phyloP scores from a whole-genome alignment of 805 yeast genomes.

The Scheffersomyces spartinae region DNA sequence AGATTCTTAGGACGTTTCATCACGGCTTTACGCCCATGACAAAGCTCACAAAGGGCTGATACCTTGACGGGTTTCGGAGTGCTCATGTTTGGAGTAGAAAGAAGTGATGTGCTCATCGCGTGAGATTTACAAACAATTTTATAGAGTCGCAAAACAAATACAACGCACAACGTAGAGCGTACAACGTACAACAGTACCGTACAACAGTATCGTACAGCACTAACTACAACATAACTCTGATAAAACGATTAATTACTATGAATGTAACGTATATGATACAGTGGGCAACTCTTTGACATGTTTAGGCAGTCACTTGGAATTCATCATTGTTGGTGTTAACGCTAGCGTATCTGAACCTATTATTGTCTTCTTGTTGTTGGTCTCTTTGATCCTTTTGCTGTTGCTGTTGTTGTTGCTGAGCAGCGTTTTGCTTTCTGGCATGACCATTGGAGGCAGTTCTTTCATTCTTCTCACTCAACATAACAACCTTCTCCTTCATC shows the following conservation, averaged over 20 bases:
- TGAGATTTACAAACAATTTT: too few relatives aligned
- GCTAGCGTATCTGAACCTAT: slow-evolving; percentile 32
- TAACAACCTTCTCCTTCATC: slow-evolving; percentile 69
- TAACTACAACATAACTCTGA: too few relatives aligned
- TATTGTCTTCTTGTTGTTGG: slow-evolving; percentile 23
- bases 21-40: slow-evolving; percentile 73
- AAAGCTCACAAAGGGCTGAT: slow-evolving; percentile 62
- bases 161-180: too few relatives aligned
- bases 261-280: too few relatives aligned
- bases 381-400: slow-evolving; percentile 14
- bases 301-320: slow-evolving; percentile 23
- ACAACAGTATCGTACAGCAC: too few relatives aligned
- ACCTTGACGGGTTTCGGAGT: slow-evolving; percentile 25
- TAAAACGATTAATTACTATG: too few relatives aligned
- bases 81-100: too few relatives aligned
- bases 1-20: slow-evolving; percentile 87
- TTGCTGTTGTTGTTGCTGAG: slow-evolving; percentile 27
- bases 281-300: too few relatives aligned
- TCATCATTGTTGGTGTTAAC: slow-evolving; percentile 33
- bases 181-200: too few relatives aligned
- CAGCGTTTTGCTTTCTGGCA: slow-evolving; percentile 25
- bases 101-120: too few relatives aligned
- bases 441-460: slow-evolving; percentile 71
- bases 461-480: slow-evolving; percentile 76
- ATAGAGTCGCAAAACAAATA: too few relatives aligned